Evolutionary conservation across 2,329 filamentous ascomycete species (phyloP).

Genomic region (Ceratocystis smalleyi): DNA sequence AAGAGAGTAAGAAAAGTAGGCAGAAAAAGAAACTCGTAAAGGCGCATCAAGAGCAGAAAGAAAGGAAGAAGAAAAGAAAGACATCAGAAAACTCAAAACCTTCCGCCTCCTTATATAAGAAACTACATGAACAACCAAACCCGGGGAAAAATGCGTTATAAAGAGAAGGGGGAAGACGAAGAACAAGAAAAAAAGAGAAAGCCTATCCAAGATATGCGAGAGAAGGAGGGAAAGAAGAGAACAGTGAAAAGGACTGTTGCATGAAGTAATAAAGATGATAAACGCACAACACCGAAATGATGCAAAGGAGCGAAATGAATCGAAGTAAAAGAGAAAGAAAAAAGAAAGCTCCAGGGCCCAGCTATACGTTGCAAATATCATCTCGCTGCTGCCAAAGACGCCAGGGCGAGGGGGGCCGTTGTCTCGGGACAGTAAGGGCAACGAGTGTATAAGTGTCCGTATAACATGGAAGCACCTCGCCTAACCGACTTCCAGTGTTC

Average conservation of each 20-base stretch:
- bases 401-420: too few relatives aligned
- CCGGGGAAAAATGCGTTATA: slow-evolving; percentile 11
- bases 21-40: too few relatives aligned
- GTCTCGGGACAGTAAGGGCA: too few relatives aligned
- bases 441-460: too few relatives aligned
- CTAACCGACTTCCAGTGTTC: background rate
- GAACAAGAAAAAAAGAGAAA: slow-evolving; percentile 1
- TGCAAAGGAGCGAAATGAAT: slow-evolving; percentile 7
- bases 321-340: slow-evolving; percentile 2
- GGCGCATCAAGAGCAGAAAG: background rate
- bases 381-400: too few relatives aligned
- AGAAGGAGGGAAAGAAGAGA: background rate
- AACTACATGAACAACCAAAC: slow-evolving; percentile 4
- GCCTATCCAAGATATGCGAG: background rate
- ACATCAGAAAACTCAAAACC: slow-evolving; percentile 12
- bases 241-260: background rate
- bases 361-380: too few relatives aligned
- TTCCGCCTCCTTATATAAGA: slow-evolving; percentile 16
- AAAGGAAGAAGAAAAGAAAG: background rate
- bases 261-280: background rate
- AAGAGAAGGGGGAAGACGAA: slow-evolving; percentile 3
- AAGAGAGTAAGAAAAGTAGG: too few relatives aligned
- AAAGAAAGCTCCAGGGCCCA: background rate
- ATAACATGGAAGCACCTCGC: background rate
- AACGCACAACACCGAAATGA: background rate